Evolutionary conservation across 345 rosid genomes (phyloP).

Genomic region (Heritiera fomes): DNA sequence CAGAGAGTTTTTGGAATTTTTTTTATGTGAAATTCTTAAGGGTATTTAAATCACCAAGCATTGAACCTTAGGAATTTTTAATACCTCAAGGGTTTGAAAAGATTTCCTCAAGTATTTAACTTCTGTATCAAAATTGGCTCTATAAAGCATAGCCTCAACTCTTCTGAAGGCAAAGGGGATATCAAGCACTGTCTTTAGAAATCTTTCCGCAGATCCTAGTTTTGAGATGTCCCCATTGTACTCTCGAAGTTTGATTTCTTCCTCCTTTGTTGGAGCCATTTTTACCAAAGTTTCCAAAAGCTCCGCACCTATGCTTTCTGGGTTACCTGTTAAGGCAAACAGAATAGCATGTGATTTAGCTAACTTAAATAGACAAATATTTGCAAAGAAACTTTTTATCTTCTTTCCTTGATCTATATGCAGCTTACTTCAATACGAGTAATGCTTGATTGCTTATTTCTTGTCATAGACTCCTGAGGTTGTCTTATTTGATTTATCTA

Average conservation of each 20-base stretch:
- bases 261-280: conserved; percentile 99
- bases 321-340: conserved; percentile 63
- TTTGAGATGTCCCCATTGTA: conserved; percentile 68
- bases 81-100: conserved; percentile 89
- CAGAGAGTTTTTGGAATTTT: not conserved
- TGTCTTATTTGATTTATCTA: not conserved
- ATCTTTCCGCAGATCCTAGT: conserved; percentile 89
- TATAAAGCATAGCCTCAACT: conserved; percentile 94
- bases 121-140: conserved; percentile 94
- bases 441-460: not conserved
- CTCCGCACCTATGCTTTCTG: conserved; percentile 85
- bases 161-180: conserved; percentile 92
- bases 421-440: not conserved
- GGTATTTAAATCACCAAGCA: not conserved
- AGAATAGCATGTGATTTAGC: conserved; percentile 10
- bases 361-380: conserved; percentile 10
- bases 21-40: not conserved
- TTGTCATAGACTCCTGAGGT: not conserved
- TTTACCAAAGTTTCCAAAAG: conserved; percentile 92
- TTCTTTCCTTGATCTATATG: not conserved
- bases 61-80: conserved; percentile 1
- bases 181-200: conserved; percentile 86
- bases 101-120: conserved; percentile 80
- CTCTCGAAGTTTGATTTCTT: conserved; percentile 89
- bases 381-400: not conserved